Percentiles rank a stretch among this genome's conserved stretches.
Evolutionary conservation across 2,329 filamentous ascomycete species (phyloP).

Genomic region (Orbilia oligospora): DNA sequence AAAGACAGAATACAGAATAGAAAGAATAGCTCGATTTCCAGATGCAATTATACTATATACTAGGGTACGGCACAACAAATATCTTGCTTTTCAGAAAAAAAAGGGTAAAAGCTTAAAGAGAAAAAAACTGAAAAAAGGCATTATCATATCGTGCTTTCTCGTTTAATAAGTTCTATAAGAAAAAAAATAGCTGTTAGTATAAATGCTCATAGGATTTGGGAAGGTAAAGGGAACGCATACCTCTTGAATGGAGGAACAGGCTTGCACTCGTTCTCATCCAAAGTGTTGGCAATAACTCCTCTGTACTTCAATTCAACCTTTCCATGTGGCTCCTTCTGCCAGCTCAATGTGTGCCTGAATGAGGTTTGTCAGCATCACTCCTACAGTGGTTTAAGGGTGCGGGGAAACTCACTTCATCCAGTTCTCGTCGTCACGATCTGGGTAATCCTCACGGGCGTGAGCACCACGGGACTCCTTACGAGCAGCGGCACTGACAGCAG

Average conservation of each 20-base stretch:
- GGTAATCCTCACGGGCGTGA: constrained; percentile 96
- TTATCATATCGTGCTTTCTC: constrained; percentile 23
- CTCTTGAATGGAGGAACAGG: constrained; percentile 96
- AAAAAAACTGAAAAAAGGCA: constrained; percentile 1
- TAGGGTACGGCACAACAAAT: constrained; percentile 17
- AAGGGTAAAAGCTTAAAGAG: neutral
- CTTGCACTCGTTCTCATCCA: constrained; percentile 97
- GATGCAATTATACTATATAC: constrained; percentile 45
- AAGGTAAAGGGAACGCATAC: constrained; percentile 67
- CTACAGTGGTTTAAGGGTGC: neutral
- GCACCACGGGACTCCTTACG: constrained; percentile 98
- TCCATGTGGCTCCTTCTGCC: constrained; percentile 92
- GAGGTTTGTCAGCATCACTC: constrained; percentile 47
- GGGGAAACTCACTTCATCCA: constrained; percentile 77
- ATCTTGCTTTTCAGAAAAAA: constrained; percentile 20
- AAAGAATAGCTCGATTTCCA: constrained; percentile 15
- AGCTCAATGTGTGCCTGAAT: constrained; percentile 91
- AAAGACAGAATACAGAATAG: constrained; percentile 1
- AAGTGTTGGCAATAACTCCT: constrained; percentile 82
- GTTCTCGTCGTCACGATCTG: constrained; percentile 92
- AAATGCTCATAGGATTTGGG: neutral
- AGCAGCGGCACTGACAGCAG: constrained; percentile 88
- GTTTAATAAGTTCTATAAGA: constrained; percentile 55
- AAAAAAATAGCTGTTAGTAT: neutral
- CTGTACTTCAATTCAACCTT: constrained; percentile 90